Evolutionary conservation across 768 basidiomycete species (phyloP).

Genomic region (Pisolithus sp.): DNA sequence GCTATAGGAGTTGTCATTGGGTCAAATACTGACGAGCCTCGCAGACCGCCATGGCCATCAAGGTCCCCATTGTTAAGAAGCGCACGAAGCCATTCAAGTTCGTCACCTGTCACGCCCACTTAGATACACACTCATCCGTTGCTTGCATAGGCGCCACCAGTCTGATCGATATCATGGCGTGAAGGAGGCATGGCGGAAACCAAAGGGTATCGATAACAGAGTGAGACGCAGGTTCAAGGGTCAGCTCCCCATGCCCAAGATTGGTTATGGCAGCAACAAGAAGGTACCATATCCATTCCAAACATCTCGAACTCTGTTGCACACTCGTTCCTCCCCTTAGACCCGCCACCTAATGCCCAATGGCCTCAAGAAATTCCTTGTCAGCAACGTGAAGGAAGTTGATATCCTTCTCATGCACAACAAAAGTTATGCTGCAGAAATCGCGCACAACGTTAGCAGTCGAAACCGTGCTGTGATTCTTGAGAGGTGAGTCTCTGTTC

Average conservation of each 20-base stretch:
- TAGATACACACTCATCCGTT: slow-evolving; percentile 7
- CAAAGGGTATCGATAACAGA: slow-evolving; percentile 99
- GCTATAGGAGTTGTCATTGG: neutral
- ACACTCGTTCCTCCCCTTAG: slow-evolving; percentile 27
- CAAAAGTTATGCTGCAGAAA: slow-evolving; percentile 91
- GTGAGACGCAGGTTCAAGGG: slow-evolving; percentile 95
- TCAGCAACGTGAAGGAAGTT: slow-evolving; percentile 89
- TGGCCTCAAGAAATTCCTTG: slow-evolving; percentile 92
- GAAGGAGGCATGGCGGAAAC: slow-evolving; percentile 99
- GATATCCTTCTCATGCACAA: slow-evolving; percentile 98
- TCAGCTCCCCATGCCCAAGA: slow-evolving; percentile 91
- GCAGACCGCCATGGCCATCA: slow-evolving; percentile 40
- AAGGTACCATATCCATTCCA: slow-evolving; percentile 49
- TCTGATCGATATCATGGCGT: slow-evolving; percentile 96
- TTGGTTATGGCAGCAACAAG: slow-evolving; percentile 74
- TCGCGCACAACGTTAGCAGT: slow-evolving; percentile 94
- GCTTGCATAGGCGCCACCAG: slow-evolving; percentile 78
- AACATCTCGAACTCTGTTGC: slow-evolving; percentile 1
- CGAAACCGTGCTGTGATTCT: slow-evolving; percentile 89
- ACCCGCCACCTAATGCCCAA: slow-evolving; percentile 95
- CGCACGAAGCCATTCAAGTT: slow-evolving; percentile 96
- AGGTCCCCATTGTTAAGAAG: slow-evolving; percentile 85
- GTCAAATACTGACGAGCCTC: slow-evolving; percentile 9
- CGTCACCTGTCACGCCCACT: slow-evolving; percentile 24
- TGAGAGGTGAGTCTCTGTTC: slow-evolving; percentile 54